Percentiles rank a stretch among this genome's conserved stretches.
phyloP scores from a whole-genome alignment of 139 green algal species.

The Chlorella sp. region DNA sequence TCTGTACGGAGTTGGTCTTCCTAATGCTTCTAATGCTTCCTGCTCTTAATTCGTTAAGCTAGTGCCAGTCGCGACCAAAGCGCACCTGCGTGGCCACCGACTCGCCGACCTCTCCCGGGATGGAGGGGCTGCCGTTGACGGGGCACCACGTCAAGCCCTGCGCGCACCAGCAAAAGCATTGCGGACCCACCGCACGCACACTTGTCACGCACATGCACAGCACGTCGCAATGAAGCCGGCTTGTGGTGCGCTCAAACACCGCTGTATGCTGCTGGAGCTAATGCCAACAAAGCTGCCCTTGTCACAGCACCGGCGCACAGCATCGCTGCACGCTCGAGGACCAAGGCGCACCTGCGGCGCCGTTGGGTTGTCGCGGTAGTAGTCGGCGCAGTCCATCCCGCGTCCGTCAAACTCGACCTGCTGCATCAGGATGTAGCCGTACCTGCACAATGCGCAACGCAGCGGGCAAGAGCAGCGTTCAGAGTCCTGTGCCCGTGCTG shows the following conservation, averaged over 20 bases:
- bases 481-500: too few relatives aligned
- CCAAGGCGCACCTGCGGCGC: not conserved
- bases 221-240: not conserved
- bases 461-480: too few relatives aligned
- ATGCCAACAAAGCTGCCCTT: not conserved
- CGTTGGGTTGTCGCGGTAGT: not conserved
- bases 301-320: not conserved
- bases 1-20: too few relatives aligned
- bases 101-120: too few relatives aligned
- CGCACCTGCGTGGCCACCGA: too few relatives aligned
- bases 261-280: not conserved
- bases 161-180: too few relatives aligned
- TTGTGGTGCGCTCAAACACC: not conserved
- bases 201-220: not conserved
- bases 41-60: too few relatives aligned
- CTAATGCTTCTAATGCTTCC: too few relatives aligned
- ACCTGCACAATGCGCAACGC: conserved; percentile 52
- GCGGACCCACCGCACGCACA: not conserved
- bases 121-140: too few relatives aligned
- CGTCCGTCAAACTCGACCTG: conserved; percentile 40
- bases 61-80: too few relatives aligned
- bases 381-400: not conserved
- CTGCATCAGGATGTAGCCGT: conserved; percentile 56
- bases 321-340: not conserved
- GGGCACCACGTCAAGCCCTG: too few relatives aligned